Base-by-base conservation (phyloP, 345 rosid species). In the Pistacia integerrima region DNA sequence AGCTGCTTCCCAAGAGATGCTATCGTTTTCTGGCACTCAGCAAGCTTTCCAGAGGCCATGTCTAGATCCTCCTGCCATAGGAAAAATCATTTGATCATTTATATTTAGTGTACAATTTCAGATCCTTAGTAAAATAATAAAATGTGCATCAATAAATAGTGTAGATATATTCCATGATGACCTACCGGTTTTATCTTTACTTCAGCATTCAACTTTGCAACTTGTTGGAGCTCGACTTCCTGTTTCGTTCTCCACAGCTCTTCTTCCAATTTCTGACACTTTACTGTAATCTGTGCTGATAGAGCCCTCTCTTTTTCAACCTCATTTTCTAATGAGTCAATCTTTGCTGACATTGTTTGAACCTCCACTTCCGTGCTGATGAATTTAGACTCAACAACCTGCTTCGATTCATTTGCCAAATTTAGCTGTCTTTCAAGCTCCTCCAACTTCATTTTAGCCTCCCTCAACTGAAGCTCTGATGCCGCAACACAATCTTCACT, bases 1-100 rank as follows among this genome's bases (percentile, higher is more conserved):
- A 95, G 81, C 77, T 93, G 99, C 77, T 88, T 85, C 63, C 96
- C 93, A 11, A 95, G 83, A 48, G 99, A 93, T 57, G 91, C 90
- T 79, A 95, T 95, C 54, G 99, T 95, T 78, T 90, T 90, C 87
- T 93, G 99, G 86, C 99, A 95, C 52, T 90, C 97, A 0, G 94
- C 92, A 20, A 93, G 94, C 73, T 88, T 92, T 77, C 94, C 98
- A 3, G 98, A 89, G 28, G 98, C 99, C 55, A 84, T 83, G 36
- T 77, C 88, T 66, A 95, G 71, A 80, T 93, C 96, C 88, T 95
- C 98, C 99, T 95, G 86, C 63, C 76, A 66, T 17, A 56, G 51
- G 58, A 74, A 79, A 41, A 64, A 60, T 64, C 54, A 69, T 54
- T 22, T 14, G 22, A 54, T 55, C 22, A 56, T 56, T 79, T 59